phyloP scores from a whole-genome alignment of 805 yeast species.

The Cyberlindnera lachancei region DNA sequence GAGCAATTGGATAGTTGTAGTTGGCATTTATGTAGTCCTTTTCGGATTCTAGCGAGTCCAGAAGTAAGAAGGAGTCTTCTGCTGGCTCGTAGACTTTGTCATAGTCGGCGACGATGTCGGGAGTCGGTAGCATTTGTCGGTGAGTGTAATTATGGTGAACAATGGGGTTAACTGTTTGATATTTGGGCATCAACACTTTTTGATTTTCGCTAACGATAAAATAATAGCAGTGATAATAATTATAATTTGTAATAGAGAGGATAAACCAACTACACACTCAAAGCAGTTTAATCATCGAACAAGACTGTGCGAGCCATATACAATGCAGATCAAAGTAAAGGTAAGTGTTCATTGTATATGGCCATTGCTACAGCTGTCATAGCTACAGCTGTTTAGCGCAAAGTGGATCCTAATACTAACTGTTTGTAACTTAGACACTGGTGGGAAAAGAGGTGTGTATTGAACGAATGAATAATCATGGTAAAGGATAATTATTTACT shows the following conservation, averaged over 20 bases:
- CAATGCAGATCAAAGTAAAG: slow-evolving; percentile 65
- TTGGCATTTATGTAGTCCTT: slow-evolving; percentile 25
- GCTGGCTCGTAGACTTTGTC: slow-evolving; percentile 90
- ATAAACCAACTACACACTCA: too few species aligned
- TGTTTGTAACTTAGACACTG: slow-evolving; percentile 37
- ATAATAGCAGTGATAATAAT: too few species aligned
- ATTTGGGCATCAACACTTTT: too few species aligned
- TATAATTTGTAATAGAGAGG: too few species aligned
- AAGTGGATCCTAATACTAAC: not conserved
- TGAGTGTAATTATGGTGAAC: not conserved
- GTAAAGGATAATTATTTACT: not conserved
- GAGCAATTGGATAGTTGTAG: slow-evolving; percentile 45
- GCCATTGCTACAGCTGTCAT: too few species aligned
- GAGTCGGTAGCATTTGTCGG: slow-evolving; percentile 78
- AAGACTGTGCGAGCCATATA: too few species aligned
- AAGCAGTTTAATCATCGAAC: too few species aligned
- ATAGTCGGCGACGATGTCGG: slow-evolving; percentile 51
- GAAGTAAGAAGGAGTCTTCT: slow-evolving; percentile 80
- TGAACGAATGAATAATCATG: too few species aligned
- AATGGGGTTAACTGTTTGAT: not conserved
- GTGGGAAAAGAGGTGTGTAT: slow-evolving; percentile 66
- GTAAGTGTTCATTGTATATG: slow-evolving; percentile 30
- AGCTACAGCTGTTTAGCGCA: not conserved
- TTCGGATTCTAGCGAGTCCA: slow-evolving; percentile 74
- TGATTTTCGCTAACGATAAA: too few species aligned